phyloP scores from a whole-genome alignment of 2,329 filamentous ascomycete genomes.

The Apiospora malaysiana region DNA sequence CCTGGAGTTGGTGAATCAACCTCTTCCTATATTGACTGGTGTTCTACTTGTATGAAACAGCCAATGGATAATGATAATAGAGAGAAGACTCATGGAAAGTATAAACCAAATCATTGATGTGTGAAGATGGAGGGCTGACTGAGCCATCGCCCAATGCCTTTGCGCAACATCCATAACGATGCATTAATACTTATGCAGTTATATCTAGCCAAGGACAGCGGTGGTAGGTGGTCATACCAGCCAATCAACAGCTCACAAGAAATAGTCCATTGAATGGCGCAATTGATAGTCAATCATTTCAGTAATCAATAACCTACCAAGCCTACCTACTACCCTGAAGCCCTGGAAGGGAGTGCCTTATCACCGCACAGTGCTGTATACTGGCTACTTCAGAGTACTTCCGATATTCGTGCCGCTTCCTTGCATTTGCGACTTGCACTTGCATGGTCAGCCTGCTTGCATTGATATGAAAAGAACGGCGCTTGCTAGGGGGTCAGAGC shows the following conservation, averaged over 20 bases:
- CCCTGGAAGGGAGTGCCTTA: background rate
- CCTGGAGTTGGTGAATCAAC: background rate
- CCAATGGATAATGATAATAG: background rate
- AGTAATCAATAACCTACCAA: background rate
- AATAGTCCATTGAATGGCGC: background rate
- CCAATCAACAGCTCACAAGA: background rate
- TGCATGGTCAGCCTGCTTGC: conserved; percentile 38
- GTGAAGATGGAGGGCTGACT: background rate
- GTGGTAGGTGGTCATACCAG: background rate
- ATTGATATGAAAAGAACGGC: conserved; percentile 32
- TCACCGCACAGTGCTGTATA: conserved; percentile 30
- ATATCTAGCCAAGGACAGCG: background rate
- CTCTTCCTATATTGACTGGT: background rate
- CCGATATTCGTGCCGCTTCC: conserved; percentile 32
- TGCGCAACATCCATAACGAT: background rate
- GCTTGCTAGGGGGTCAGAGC: conserved; percentile 30
- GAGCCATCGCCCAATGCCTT: background rate
- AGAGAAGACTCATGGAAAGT: background rate
- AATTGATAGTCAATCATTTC: background rate
- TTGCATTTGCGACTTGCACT: conserved; percentile 28
- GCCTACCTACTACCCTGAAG: background rate
- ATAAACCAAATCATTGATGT: background rate
- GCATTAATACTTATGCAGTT: background rate
- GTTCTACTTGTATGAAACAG: background rate
- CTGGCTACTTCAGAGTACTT: conserved; percentile 37